phyloP scores from a whole-genome alignment of 192 early-diverging fungal species.

The Rhizophagus prolifer region DNA sequence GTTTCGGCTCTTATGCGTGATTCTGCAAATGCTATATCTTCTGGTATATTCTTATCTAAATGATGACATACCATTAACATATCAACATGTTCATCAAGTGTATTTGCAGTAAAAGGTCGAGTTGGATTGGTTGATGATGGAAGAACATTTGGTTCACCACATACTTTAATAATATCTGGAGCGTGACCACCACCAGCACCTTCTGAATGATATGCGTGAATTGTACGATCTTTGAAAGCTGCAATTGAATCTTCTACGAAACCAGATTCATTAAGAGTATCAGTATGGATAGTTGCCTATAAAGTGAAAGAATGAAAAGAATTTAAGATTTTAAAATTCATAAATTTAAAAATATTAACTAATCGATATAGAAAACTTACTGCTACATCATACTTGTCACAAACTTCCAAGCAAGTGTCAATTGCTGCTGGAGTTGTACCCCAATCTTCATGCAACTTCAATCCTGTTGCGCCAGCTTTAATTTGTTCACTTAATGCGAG shows the following conservation, averaged over 20 bases:
- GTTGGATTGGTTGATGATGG: conserved; percentile 97
- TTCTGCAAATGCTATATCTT: conserved; percentile 97
- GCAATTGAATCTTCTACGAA: conserved; percentile 90
- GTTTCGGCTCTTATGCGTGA: conserved; percentile 94
- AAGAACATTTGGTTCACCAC: conserved; percentile 81
- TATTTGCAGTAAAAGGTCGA: conserved; percentile 92
- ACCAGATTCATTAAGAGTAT: conserved; percentile 96
- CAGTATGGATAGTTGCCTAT: conserved; percentile 90
- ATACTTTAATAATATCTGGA: conserved; percentile 77
- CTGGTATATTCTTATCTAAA: conserved; percentile 86
- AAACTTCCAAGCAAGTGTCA: conserved; percentile 80
- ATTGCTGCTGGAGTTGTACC: conserved; percentile 94
- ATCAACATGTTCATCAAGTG: conserved; percentile 96
- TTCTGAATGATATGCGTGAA: conserved; percentile 96
- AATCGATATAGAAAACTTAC: conserved; percentile 31
- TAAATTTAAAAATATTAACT: background rate
- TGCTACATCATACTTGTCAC: conserved; percentile 86
- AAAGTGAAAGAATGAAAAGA: background rate
- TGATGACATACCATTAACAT: conserved; percentile 99
- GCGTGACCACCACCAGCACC: conserved; percentile 97
- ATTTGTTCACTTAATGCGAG: conserved; percentile 81
- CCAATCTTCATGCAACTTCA: conserved; percentile 97
- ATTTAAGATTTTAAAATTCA: background rate
- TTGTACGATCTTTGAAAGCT: conserved; percentile 88
- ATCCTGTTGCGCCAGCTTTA: conserved; percentile 80